Evolutionary conservation across 164 flowering plant species (phyloP), one percentile per base, ranked within the genome.

Genomic region (Stephania yunnanensis): DNA sequence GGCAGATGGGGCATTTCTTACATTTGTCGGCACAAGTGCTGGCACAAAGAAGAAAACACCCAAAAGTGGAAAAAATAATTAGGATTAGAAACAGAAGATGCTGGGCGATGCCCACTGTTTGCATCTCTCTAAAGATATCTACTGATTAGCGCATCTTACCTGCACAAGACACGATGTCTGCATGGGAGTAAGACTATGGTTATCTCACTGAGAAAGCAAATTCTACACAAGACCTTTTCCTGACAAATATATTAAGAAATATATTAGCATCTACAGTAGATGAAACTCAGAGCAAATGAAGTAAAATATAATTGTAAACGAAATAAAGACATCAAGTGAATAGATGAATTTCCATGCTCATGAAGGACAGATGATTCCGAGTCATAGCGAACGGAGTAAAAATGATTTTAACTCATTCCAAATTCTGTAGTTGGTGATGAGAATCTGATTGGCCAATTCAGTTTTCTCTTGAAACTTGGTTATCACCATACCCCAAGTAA

Each of bases 121-220:
- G 17, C 20, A 50, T 15, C 15, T 50, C 63, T 58, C 20, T 58
- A 58, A 36, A 58, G n/a, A 58, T 15, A 17, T 25, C 36, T 42
- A 29, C 69, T 12, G 66, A 78, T 19, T 3, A 58, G 19, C 3
- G 0, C 17, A 58, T 58, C n/a, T 19, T 87, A 94, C 98, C 98
- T 87, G 93, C 98, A 95, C 53, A 95, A 91, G 53, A 91, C 78
- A 44, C 90, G 97, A 79, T 95, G 98, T 84, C 94, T 86, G 78
- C 98, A 95, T 6, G 98, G 98, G 73, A 95, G 90, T 68, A 95
- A 79, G 12, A 95, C 95, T 20, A 89, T 70, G 70, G 85, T 86
- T 52, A 95, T 95, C 80, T 92, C 95, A 68, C 87, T 81, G 78
- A 89, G 92, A 42, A 92, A 95, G 84, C 98, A 94, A 68, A 94